Base-by-base conservation (phyloP, 371 early-diverging fungal species). In the Circinella minor region DNA sequence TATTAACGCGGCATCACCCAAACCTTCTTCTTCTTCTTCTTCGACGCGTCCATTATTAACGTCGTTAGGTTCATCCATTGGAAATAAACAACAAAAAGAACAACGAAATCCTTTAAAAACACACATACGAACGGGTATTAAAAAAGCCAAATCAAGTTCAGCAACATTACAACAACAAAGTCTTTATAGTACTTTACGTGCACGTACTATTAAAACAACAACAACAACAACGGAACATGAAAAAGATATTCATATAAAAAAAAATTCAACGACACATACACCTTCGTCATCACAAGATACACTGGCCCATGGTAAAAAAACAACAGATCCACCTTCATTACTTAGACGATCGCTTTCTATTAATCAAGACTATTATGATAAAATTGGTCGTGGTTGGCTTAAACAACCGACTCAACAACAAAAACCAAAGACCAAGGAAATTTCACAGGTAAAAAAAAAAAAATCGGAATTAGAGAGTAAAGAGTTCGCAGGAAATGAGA, bases 321-420 rank as follows among this genome's bases (percentile, higher is more conserved):
- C 27, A 5, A 15, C 38, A 15, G 61, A 68, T 65, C 64, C 38
- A 13, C 70, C 39, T 55, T 47, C 20, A 10, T 13, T 57, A n/a
- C 63, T 78, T n/a, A 73, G 77, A 36, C 73, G 80, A 55, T 77
- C 78, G 11, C 57, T 54, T 51, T 80, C 80, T 9, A 77, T 75
- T 27, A 27, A 27, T 4, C 67, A 66, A 4, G 74, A 80, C 27
- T 49, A 43, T 6, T 65, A 78, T 15, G 79, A 83, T 61, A 68
- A 67, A 27, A 67, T 73, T 20, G 74, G 71, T 38, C 70, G 77
- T 57, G 63, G 74, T 4, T 82, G 86, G 81, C 59, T 80, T 43
- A 69, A 71, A 9, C 46, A 69, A 7, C 71, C 81, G 18, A 61
- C 57, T 27, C 18, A 20, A 15, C 15, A 54, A 27, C 27, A 27